Base-by-base conservation (phyloP, 768 basidiomycete species). In the Nidula microcarpa region DNA sequence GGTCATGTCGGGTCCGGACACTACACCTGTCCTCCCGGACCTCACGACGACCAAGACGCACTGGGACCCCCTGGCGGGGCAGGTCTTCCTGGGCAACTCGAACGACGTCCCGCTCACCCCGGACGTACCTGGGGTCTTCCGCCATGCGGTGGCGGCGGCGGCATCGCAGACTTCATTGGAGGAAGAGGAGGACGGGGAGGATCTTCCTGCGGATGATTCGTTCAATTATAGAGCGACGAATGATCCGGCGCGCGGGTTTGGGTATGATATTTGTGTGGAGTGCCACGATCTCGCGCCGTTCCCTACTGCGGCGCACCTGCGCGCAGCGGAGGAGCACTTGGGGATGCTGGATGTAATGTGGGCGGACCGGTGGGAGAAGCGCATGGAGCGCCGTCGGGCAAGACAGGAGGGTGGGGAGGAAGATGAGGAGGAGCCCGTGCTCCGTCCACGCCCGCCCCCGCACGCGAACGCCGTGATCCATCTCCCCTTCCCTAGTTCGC, bases 251-350 rank as follows among this genome's bases (percentile, higher is more conserved):
- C 60, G 71, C n/a, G 85, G 84, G 34, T 72, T 78, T 54, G 90
- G 89, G 13, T 94, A 85, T 62, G 87, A 93, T 62, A 81, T 96
- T 43, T 94, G 91, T 65, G 81, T 96, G 55, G 92, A 96, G 69
- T 91, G 90, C 63, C 87, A 90, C 62, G 91, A 94, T 57, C 72
- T 82, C 34, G 89, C 90, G 2, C 84, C 85, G 11, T 87, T 89
- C 66, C 89, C 92, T 0, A 75, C 76, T n/a, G 53, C 75, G 0
- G 74, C 80, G 35, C 86, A 89, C 60, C 67, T 92, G 36, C 77
- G 83, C 49, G 84, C 83, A 3, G 88, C 86, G 6, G 89, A 93
- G 65, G 89, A 91, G 54, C 88, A 91, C 59, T 62, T 94, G 8
- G 68, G 67, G 33, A 75, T 74, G 67, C 67, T 93, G 63, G 91